Evolutionary conservation across 805 yeast species (phyloP).

Genomic region (Torulaspora franciscae): DNA sequence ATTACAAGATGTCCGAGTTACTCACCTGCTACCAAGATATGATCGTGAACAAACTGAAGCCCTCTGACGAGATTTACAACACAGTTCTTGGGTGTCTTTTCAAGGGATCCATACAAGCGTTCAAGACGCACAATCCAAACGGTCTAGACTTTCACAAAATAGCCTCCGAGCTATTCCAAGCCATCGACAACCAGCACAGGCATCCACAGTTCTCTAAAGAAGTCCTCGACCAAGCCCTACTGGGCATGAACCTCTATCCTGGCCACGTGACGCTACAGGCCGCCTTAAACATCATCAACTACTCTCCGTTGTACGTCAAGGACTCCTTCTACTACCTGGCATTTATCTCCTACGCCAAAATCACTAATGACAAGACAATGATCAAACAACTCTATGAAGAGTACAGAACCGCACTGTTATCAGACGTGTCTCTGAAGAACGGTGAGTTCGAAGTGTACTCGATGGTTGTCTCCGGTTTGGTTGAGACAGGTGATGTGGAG

Average conservation of each 20-base stretch:
- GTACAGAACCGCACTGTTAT: slow-evolving; percentile 27
- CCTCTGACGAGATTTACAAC: slow-evolving; percentile 51
- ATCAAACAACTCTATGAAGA: slow-evolving; percentile 41
- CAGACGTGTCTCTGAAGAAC: slow-evolving; percentile 22
- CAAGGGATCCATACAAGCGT: slow-evolving; percentile 44
- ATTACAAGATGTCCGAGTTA: slow-evolving; percentile 56
- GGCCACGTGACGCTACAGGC: slow-evolving; percentile 35
- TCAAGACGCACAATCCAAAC: slow-evolving; percentile 35
- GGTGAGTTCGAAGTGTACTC: slow-evolving; percentile 49
- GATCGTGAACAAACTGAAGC: slow-evolving; percentile 50
- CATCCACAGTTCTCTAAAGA: slow-evolving; percentile 42
- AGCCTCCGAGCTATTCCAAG: slow-evolving; percentile 45
- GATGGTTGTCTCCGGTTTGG: slow-evolving; percentile 47
- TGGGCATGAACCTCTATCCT: slow-evolving; percentile 43
- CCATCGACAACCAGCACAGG: slow-evolving; percentile 39
- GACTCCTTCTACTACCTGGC: slow-evolving; percentile 38
- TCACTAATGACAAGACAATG: slow-evolving; percentile 36
- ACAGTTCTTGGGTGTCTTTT: slow-evolving; percentile 48
- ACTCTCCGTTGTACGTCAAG: slow-evolving; percentile 25
- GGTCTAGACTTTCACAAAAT: slow-evolving; percentile 47
- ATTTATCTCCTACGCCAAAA: slow-evolving; percentile 39
- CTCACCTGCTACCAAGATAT: slow-evolving; percentile 66
- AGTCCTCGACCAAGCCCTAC: slow-evolving; percentile 43
- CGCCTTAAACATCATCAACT: slow-evolving; percentile 32
- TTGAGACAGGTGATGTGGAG: slow-evolving; percentile 45